A percentile compares a stretch with the other conserved stretches of the same genome.
These are phyloP conservation scores for Fusarium nelsonii DNA, from an alignment of 2,329 filamentous ascomycete species.

Conservation along the genomic window DNA sequence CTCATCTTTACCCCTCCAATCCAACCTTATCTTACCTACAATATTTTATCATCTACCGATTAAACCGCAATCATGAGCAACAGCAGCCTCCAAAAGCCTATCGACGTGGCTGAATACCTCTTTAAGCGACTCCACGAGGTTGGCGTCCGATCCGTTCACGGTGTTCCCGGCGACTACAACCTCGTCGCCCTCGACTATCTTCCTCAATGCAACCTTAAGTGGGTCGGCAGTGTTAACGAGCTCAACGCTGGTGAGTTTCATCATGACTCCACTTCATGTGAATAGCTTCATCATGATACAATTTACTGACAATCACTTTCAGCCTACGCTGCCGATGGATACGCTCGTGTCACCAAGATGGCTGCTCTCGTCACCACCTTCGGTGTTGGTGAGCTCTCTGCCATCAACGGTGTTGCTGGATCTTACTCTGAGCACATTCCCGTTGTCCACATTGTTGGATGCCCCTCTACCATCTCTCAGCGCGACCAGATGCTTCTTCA, in stretches of 20 bases:
- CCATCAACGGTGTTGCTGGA: slow-evolving; percentile 80
- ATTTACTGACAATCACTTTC: slow-evolving; percentile 34
- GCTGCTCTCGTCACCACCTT: slow-evolving; percentile 80
- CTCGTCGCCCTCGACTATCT: slow-evolving; percentile 76
- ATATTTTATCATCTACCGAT: neutral
- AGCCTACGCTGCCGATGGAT: slow-evolving; percentile 85
- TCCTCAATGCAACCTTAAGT: slow-evolving; percentile 67
- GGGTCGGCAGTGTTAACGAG: slow-evolving; percentile 79
- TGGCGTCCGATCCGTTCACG: slow-evolving; percentile 74
- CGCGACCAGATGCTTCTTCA: slow-evolving; percentile 66
- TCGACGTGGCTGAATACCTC: slow-evolving; percentile 76
- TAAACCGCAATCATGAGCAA: slow-evolving; percentile 38
- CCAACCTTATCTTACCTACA: slow-evolving; percentile 10
- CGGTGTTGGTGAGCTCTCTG: slow-evolving; percentile 80
- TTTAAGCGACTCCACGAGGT: slow-evolving; percentile 73
- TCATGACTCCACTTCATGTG: slow-evolving; percentile 33
- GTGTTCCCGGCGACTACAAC: slow-evolving; percentile 81
- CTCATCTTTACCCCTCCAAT: slow-evolving; percentile 14
- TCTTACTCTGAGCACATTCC: slow-evolving; percentile 79
- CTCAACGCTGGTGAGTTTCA: slow-evolving; percentile 72
- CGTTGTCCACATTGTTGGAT: slow-evolving; percentile 75
- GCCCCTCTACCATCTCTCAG: slow-evolving; percentile 63
- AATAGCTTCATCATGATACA: neutral
- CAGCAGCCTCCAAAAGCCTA: slow-evolving; percentile 59
- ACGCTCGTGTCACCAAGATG: slow-evolving; percentile 78